Evolutionary conservation across 73 alveolate species (phyloP), one percentile per base, ranked within the genome.

Genomic region (Paramecium sexaurelia): DNA sequence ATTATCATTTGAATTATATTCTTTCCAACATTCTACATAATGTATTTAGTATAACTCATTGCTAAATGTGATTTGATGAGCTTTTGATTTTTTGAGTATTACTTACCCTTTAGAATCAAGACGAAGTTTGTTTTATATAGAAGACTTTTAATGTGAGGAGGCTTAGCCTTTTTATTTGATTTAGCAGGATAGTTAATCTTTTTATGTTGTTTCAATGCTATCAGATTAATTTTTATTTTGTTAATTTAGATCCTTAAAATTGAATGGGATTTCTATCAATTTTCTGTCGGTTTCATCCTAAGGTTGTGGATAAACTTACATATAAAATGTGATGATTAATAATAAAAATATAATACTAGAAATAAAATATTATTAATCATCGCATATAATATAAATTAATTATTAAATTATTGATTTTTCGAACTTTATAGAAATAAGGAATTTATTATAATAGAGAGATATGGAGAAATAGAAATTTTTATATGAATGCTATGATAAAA

Each of bases 271-370:
- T 61, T 61, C 83, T 13, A 61, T 61, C 10, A 61, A 32, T 61
- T 32, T 61, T 61, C 83, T 26, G 26, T 61, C 83, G 7, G 83
- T 61, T 26, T 61, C 83, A 61, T 61, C 83, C 83, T 61, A 22
- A 61, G 83, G 83, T 61, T 61, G 83, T 29, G 83, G 83, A 61
- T 61, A 61, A 32, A 61, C n/a, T 61, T 61, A 61, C 83, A 61
- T 61, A 29, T 10, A 11, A 61, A 61, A 26, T 61, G 13, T 51
- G 67, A 51, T 51, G 67, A 51, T 51, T 51, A 51, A 15, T 51
- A 51, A 51, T 51, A 51, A 51, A n/a, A 51, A 51, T 51, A n/a
- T n/a, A 17, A 51, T 45, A 51, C 29, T 51, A 51, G 4, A 51
- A 51, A 51, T 51, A 51, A 51, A 51, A 51, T 20, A 51, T 51